Evolutionary conservation across 345 rosid species (phyloP), one percentile per base, ranked within the genome.

Genomic region (Adansonia digitata): DNA sequence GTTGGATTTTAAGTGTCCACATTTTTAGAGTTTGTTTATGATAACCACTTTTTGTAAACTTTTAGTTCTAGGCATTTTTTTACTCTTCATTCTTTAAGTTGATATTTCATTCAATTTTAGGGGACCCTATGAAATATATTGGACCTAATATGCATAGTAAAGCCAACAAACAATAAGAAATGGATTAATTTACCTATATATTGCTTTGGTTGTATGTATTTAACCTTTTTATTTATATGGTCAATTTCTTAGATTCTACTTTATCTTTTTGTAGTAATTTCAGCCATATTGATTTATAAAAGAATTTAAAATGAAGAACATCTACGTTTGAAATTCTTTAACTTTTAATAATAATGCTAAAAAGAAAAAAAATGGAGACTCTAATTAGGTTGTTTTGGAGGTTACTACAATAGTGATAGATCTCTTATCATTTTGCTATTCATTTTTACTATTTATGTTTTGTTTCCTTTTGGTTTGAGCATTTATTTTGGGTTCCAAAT

Each of bases 91-190:
- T 75, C 26, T 31, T 72, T 17, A 6, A 20, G 53, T 26, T 7
- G 29, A n/a, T 53, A 52, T 75, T 75, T 59, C 42, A n/a, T 69
- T 76, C 46, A 26, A 4, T 49, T 10, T 73, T 59, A 81, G 80
- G 99, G 80, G 98, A 95, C 83, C 94, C 90, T 39, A 94, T 95
- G 75, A 95, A 90, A 78, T 95, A 93, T 67, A 77, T 86, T 24
- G 99, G 99, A 59, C 79, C 86, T 63, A 78, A 97, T 24, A 79
- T 62, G 76, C 79, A 67, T 51, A 49, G 76, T 75, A 85, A 88
- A 77, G 90, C 87, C 79, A 88, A 87, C 83, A 81, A 84, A 80
- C 90, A 92, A 98, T 95, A 84, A 48, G 93, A 62, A 72, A 68
- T 77, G 26, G 46, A 63, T 75, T 57, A 66, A 46, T 69, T 37